phyloP scores from a whole-genome alignment of 192 early-diverging fungal species.

The Diversispora epigaea region DNA sequence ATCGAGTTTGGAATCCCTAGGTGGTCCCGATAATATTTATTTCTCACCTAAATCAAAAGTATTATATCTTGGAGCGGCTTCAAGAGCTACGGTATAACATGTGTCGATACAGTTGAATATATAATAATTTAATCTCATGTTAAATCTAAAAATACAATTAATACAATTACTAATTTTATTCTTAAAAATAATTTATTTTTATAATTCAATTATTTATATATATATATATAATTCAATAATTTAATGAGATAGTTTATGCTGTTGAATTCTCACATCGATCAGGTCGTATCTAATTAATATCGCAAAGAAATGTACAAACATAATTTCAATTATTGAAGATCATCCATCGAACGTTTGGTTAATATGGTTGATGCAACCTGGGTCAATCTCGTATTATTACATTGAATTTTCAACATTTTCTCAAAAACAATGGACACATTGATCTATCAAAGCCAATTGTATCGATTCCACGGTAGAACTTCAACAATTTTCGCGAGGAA shows the following conservation, averaged over 20 bases:
- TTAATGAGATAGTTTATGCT: conserved; percentile 91
- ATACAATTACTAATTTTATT: too few species aligned
- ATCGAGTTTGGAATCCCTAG: conserved; percentile 99
- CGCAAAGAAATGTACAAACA: conserved; percentile 99
- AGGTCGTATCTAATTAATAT: conserved; percentile 98
- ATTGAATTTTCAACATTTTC: conserved; percentile 95
- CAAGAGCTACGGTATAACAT: conserved; percentile 92
- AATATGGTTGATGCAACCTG: conserved; percentile 97
- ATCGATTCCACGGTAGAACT: conserved; percentile 97
- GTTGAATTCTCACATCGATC: conserved; percentile 99
- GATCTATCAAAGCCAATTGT: conserved; percentile 99
- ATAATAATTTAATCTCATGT: conserved; percentile 39
- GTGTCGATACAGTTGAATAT: conserved; percentile 94
- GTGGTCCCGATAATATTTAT: conserved; percentile 93
- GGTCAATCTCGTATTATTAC: conserved; percentile 99
- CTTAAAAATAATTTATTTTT: too few species aligned
- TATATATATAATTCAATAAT: too few species aligned
- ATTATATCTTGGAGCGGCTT: conserved; percentile 94
- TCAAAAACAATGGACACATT: conserved; percentile 96
- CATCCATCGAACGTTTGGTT: conserved; percentile 99
- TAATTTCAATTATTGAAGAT: conserved; percentile 99
- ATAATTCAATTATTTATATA: too few species aligned
- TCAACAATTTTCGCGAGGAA: conserved; percentile 94
- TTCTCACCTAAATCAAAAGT: conserved; percentile 96
- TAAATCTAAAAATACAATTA: background rate